These are phyloP conservation scores for Heliamphora ciliata DNA, from an alignment of 179 eudicot species.

Conservation along the genomic window DNA sequence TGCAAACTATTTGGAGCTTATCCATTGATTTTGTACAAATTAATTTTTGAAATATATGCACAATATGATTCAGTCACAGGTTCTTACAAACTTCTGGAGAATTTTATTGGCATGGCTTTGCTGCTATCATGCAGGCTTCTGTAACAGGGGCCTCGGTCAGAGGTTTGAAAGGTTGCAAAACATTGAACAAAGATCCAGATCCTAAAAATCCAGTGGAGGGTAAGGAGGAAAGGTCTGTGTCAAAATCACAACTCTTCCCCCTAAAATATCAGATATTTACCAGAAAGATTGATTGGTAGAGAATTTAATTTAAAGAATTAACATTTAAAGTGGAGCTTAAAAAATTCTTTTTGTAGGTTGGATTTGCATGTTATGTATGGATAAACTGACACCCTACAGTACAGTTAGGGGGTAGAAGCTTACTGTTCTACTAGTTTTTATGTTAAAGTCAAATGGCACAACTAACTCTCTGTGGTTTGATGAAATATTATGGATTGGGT, in stretches of 20 bases:
- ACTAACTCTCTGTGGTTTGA: too few species aligned
- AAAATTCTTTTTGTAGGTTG: not conserved
- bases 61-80: not conserved
- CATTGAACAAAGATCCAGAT: conserved; percentile 87
- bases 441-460: not conserved
- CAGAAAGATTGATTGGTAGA: not conserved
- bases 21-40: not conserved
- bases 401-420: not conserved
- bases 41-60: not conserved
- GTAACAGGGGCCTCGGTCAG: conserved; percentile 62
- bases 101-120: conserved; percentile 13
- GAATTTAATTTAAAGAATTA: not conserved
- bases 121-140: conserved; percentile 58
- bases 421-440: not conserved
- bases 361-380: not conserved
- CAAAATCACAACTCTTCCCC: not conserved
- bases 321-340: not conserved
- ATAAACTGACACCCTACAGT: not conserved
- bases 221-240: conserved; percentile 68
- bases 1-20: conserved; percentile 4
- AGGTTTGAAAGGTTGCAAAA: conserved; percentile 87
- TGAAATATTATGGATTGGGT: too few species aligned
- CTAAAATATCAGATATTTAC: not conserved
- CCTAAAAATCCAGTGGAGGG: conserved; percentile 80
- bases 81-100: not conserved